Percentiles rank a stretch among this genome's conserved stretches.
Conservation (phyloP, 495 filamentous ascomycete species). For the Neurospora tetrasperma region DNA sequence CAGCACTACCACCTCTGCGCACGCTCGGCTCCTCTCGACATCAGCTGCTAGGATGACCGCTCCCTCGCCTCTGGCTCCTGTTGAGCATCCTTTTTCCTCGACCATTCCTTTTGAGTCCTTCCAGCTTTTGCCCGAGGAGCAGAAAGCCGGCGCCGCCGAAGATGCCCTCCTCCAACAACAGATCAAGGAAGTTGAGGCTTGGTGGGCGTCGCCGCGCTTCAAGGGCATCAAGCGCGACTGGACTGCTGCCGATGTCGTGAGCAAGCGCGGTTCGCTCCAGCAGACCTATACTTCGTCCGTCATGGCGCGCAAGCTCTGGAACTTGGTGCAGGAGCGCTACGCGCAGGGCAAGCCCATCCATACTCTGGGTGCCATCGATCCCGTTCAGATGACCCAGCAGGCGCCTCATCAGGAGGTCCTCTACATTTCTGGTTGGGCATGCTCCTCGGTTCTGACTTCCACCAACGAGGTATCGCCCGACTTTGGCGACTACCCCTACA, state of each 20-base stretch:
- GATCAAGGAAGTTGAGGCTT: conserved; percentile 69
- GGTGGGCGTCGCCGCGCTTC: conserved; percentile 79
- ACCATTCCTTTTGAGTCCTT: conserved; percentile 58
- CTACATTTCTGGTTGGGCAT: conserved; percentile 95
- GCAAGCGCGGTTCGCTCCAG: conserved; percentile 76
- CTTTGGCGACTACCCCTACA: conserved; percentile 97
- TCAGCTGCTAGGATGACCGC: conserved; percentile 17
- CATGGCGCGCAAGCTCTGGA: conserved; percentile 91
- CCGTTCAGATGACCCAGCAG: conserved; percentile 98
- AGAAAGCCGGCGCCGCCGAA: conserved; percentile 69
- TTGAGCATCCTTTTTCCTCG: conserved; percentile 39
- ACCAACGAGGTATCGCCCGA: conserved; percentile 97
- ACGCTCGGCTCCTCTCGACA: conserved; percentile 16
- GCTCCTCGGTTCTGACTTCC: conserved; percentile 79
- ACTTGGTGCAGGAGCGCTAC: conserved; percentile 66
- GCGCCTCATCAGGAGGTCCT: conserved; percentile 90
- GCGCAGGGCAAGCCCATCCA: conserved; percentile 77
- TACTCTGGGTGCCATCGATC: conserved; percentile 96
- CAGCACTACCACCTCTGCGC: not conserved
- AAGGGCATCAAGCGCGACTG: conserved; percentile 88
- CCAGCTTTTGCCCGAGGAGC: conserved; percentile 62
- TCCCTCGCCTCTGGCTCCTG: conserved; percentile 15
- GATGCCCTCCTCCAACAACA: conserved; percentile 72
- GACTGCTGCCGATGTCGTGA: conserved; percentile 80
- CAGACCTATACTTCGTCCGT: conserved; percentile 83